phyloP scores from a whole-genome alignment of 2,329 filamentous ascomycete genomes.

The Teratosphaeria viscida region DNA sequence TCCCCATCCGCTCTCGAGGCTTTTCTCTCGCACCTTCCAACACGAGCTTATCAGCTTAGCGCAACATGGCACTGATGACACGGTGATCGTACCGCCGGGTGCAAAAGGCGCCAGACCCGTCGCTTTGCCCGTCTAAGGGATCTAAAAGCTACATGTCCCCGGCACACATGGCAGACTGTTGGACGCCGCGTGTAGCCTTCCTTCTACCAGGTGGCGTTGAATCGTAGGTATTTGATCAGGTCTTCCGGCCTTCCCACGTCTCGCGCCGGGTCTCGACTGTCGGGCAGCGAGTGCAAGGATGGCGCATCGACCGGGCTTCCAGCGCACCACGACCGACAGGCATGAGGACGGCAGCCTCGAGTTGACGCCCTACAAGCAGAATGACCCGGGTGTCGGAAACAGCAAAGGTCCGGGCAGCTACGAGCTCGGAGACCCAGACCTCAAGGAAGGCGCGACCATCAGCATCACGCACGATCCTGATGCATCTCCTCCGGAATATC shows the following conservation, averaged over 20 bases:
- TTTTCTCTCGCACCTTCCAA: not conserved
- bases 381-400: not conserved
- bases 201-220: not conserved
- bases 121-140: not conserved
- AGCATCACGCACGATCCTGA: not conserved
- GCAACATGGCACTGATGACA: not conserved
- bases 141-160: not conserved
- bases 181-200: not conserved
- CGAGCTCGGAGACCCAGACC: slow-evolving; percentile 1
- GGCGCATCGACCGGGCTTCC: slow-evolving; percentile 7
- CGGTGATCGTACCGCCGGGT: not conserved
- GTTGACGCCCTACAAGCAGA: not conserved
- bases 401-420: not conserved
- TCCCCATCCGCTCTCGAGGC: not conserved
- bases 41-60: not conserved
- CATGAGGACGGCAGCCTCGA: not conserved
- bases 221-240: not conserved
- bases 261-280: not conserved
- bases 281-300: not conserved
- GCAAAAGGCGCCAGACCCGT: not conserved
- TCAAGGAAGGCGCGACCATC: slow-evolving; percentile 1
- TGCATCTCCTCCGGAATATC: slow-evolving; percentile 1
- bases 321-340: slow-evolving; percentile 4
- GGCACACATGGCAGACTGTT: not conserved
- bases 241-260: not conserved